A percentile compares a stretch with the other conserved stretches of the same genome.
These are phyloP conservation scores for Epicoccum nigrum DNA, from an alignment of 2,329 filamentous ascomycete genomes.

Conservation along the genomic window DNA sequence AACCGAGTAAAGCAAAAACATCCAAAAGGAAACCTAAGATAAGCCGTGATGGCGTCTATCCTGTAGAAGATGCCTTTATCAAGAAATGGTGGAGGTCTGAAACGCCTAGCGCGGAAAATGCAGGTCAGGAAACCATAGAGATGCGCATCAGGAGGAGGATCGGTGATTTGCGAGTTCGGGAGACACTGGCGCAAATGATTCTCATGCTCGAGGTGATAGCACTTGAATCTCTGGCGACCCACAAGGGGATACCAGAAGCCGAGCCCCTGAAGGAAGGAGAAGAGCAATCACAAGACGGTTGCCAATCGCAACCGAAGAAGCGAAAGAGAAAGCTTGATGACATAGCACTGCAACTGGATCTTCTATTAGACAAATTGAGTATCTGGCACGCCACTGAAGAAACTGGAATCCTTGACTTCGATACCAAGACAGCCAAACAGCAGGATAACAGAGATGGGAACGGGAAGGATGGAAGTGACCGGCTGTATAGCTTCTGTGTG, in stretches of 20 bases:
- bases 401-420: slow-evolving; percentile 54
- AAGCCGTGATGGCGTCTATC: slow-evolving; percentile 73
- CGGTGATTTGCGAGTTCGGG: slow-evolving; percentile 71
- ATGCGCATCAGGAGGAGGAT: slow-evolving; percentile 66
- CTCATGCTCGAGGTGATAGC: slow-evolving; percentile 78
- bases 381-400: slow-evolving; percentile 82
- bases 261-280: slow-evolving; percentile 20
- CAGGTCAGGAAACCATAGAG: slow-evolving; percentile 44
- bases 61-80: slow-evolving; percentile 68
- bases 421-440: slow-evolving; percentile 33
- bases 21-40: slow-evolving; percentile 57
- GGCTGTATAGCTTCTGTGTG: slow-evolving; percentile 76
- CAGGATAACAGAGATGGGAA: slow-evolving; percentile 28
- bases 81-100: slow-evolving; percentile 70
- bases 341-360: slow-evolving; percentile 69
- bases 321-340: slow-evolving; percentile 68
- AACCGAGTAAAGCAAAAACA: slow-evolving; percentile 47
- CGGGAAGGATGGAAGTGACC: slow-evolving; percentile 57
- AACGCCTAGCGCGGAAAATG: slow-evolving; percentile 47
- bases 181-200: slow-evolving; percentile 82
- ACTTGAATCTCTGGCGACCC: slow-evolving; percentile 60
- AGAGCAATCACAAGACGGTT: slow-evolving; percentile 21
- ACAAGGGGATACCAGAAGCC: slow-evolving; percentile 39
- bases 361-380: slow-evolving; percentile 77
- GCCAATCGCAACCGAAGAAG: slow-evolving; percentile 42